Evolutionary conservation across 139 green algal genomes (phyloP), one percentile per base, ranked within the genome.

Genomic region (Closterium sp.): DNA sequence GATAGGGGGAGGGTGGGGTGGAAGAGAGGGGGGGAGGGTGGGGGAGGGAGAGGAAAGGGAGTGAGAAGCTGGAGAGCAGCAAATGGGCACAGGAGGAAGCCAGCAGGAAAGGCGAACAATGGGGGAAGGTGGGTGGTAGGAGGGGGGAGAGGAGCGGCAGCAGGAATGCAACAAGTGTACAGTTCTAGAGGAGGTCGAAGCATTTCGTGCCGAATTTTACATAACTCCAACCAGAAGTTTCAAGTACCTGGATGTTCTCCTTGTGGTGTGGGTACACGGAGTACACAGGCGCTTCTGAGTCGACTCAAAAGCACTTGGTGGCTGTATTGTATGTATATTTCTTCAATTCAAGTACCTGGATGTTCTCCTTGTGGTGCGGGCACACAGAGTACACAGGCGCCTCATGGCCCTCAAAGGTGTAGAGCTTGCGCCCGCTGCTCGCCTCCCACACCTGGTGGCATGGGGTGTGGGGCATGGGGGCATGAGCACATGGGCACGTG

Each of bases 331-430:
- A n/a, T n/a, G n/a, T n/a, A n/a, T n/a, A n/a, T n/a, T n/a, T n/a
- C n/a, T 6, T 55, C 36, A 55, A 6, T 55, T 10, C 3, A 66
- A 8, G 33, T 55, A 94, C 92, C 92, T 94, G 92, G 66, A 94
- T 94, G 86, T 92, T 94, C 87, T 94, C 92, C 31, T 94, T 94
- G 55, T 94, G 90, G 86, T 94, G 92, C 21, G 92, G 92, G 90
- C 90, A 94, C 19, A 94, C 87, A n/a, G 85, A 94, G 38, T 94
- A 94, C 21, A 94, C 92, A 9, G 92, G 92, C 1, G 87, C 92
- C 76, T 94, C 90, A 43, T 94, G 92, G 0, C 92, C 92, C 85
- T 94, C 92, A 86, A 94, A 94, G 7, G 32, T 92, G 86, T 90
- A 92, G 36, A 92, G 86, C 92, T 86, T 85, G 30, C 76, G 76